Conservation (phyloP, 1,139 yeast genomes). For the Suhomyces guaymorum region DNA sequence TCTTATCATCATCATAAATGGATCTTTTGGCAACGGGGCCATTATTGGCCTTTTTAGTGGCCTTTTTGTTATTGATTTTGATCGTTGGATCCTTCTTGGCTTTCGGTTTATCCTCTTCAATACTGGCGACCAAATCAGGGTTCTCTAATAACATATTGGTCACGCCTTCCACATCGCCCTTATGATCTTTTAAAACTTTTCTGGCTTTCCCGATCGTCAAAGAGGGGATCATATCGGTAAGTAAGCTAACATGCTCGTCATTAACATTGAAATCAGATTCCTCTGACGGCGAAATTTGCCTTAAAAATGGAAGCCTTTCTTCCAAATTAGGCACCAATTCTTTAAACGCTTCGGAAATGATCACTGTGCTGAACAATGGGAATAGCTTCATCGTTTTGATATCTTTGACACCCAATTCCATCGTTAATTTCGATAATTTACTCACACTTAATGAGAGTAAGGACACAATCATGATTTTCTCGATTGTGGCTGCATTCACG, state of each 20-base stretch:
- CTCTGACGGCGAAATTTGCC: slow-evolving; percentile 15
- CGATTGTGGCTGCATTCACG: slow-evolving; percentile 45
- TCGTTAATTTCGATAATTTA: slow-evolving; percentile 41
- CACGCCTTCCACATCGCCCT: slow-evolving; percentile 56
- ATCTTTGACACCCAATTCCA: slow-evolving; percentile 47
- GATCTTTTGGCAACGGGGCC: slow-evolving; percentile 17
- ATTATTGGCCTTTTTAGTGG: neutral
- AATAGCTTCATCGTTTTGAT: slow-evolving; percentile 41
- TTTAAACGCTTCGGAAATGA: slow-evolving; percentile 46
- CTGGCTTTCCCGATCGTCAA: slow-evolving; percentile 47
- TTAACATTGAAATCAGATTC: slow-evolving; percentile 23
- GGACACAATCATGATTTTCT: slow-evolving; percentile 53
- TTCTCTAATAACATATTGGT: slow-evolving; percentile 65
- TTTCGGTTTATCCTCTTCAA: slow-evolving; percentile 13
- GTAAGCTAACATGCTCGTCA: slow-evolving; percentile 40
- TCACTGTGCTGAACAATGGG: slow-evolving; percentile 57
- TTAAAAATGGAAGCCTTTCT: slow-evolving; percentile 46
- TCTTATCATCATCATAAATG: slow-evolving; percentile 32
- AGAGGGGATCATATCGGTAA: slow-evolving; percentile 63
- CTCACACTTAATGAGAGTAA: slow-evolving; percentile 50
- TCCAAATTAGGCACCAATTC: slow-evolving; percentile 52
- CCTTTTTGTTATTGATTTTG: slow-evolving; percentile 3
- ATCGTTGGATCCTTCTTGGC: slow-evolving; percentile 7
- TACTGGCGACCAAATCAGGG: slow-evolving; percentile 41
- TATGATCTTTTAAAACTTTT: slow-evolving; percentile 47